phyloP scores from a whole-genome alignment of 192 early-diverging fungal genomes.

The Diversispora eburnea region DNA sequence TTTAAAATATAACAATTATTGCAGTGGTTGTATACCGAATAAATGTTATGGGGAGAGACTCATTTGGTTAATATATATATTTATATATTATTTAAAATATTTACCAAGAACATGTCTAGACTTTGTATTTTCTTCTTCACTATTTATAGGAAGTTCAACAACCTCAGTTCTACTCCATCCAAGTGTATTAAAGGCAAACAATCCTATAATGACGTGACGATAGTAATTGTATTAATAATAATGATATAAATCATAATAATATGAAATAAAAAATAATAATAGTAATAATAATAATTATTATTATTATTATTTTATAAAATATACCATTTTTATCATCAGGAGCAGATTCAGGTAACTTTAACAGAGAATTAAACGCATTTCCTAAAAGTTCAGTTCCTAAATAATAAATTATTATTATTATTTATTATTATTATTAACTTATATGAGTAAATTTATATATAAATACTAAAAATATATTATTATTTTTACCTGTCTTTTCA shows the following conservation, averaged over 20 bases:
- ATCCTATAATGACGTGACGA: slow-evolving; percentile 14
- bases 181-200: slow-evolving; percentile 64
- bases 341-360: slow-evolving; percentile 14
- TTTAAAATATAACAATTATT: too few relatives aligned
- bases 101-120: slow-evolving; percentile 46
- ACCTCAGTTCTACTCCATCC: slow-evolving; percentile 69
- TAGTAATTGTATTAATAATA: not conserved
- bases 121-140: slow-evolving; percentile 37
- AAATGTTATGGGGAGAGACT: not conserved
- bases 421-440: not conserved
- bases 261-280: not conserved
- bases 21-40: not conserved
- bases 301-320: not conserved
- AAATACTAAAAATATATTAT: not conserved
- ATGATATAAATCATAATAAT: not conserved
- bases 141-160: slow-evolving; percentile 53
- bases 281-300: not conserved
- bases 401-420: not conserved
- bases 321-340: slow-evolving; percentile 16
- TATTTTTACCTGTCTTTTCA: slow-evolving; percentile 23
- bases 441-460: too few relatives aligned
- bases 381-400: slow-evolving; percentile 43
- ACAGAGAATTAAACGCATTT: slow-evolving; percentile 42
- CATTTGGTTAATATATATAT: not conserved
- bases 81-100: not conserved